Percentiles rank a stretch among this genome's conserved stretches.
phyloP scores from a whole-genome alignment of 306 rosid species.

The Gynostemma pentaphyllum region DNA sequence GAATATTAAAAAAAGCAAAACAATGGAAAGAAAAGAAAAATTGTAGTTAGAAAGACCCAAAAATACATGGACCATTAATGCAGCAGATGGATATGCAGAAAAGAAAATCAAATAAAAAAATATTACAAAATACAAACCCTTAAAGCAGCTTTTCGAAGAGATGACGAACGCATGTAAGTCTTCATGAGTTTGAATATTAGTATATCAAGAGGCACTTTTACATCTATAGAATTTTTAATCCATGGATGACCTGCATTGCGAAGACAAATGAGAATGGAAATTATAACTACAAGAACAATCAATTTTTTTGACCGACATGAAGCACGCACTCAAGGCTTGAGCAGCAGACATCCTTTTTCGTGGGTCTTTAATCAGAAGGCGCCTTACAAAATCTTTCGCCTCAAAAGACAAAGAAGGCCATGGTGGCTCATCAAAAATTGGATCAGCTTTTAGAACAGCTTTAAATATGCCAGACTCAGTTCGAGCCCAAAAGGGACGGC shows the following conservation, averaged over 20 bases:
- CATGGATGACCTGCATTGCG: constrained; percentile 75
- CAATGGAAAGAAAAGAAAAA: neutral
- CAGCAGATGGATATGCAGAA: neutral
- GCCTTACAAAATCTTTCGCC: constrained; percentile 78
- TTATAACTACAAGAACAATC: constrained; percentile 5
- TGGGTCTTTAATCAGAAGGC: constrained; percentile 75
- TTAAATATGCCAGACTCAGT: constrained; percentile 96
- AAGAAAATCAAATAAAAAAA: neutral
- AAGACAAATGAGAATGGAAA: constrained; percentile 22
- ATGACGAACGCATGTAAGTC: constrained; percentile 77
- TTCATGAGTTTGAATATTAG: constrained; percentile 77
- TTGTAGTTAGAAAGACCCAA: no score
- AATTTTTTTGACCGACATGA: constrained; percentile 1
- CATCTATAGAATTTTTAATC: constrained; percentile 53
- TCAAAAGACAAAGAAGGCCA: constrained; percentile 82
- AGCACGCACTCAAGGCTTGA: constrained; percentile 66
- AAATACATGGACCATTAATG: no score
- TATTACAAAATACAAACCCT: constrained; percentile 45
- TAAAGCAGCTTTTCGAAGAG: constrained; percentile 82
- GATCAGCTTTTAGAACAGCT: constrained; percentile 82
- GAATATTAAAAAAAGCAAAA: neutral
- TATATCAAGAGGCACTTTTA: constrained; percentile 68
- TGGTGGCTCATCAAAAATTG: constrained; percentile 76
- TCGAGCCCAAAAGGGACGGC: constrained; percentile 98
- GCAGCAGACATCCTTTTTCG: constrained; percentile 93